Base-by-base conservation (phyloP, 2,329 filamentous ascomycete species). In the Colletotrichum sojae region DNA sequence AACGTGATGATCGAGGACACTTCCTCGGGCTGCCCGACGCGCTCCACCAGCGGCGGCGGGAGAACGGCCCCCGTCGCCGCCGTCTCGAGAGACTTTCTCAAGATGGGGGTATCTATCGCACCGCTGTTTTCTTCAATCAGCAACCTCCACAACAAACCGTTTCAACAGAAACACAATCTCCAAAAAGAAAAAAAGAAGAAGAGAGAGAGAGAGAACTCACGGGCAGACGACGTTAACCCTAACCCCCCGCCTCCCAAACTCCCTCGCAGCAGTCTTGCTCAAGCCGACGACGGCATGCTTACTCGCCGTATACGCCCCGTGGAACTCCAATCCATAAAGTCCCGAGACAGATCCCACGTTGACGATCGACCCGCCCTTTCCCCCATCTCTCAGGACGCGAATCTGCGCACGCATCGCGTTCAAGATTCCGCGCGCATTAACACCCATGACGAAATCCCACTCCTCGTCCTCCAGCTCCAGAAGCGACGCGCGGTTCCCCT, bases 321-420 rank as follows among this genome's bases (percentile, higher is more conserved):
- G 72, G 6, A 75, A 74, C 0, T 75, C 73, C 2, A 76, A 73
- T 1, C 81, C 83, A 8, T 74, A 75, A 3, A 84, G 59, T 0
- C 84, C 85, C 5, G 82, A 80, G 10, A 79, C 76, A 67, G 80
- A 83, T 6, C 80, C 73, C 16, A 82, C 80, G 73, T 83, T 86
- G 58, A 86, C 84, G 57, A 87, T 82, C 71, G 83, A 84, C 0
- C 80, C 83, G 1, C 66, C 61, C 15, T 59, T 65, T 0, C 54
- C 61, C 13, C 77, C 72, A 12, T 78, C 74, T 25, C 71, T 73
- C 67, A 87, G 82, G 0, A 77, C 76, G 18, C 75, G 78, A 5
- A 89, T 67, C 72, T 89, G 74, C 22, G 84, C 83, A n/a, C 84
- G 77, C 68, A 89, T 69, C 67, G 84, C 87, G 54, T 86, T 83